Percentiles rank a stretch among this genome's conserved stretches.
Conservation (phyloP, 2,329 filamentous ascomycete species). For the Pseudogymnoascus sp. region DNA sequence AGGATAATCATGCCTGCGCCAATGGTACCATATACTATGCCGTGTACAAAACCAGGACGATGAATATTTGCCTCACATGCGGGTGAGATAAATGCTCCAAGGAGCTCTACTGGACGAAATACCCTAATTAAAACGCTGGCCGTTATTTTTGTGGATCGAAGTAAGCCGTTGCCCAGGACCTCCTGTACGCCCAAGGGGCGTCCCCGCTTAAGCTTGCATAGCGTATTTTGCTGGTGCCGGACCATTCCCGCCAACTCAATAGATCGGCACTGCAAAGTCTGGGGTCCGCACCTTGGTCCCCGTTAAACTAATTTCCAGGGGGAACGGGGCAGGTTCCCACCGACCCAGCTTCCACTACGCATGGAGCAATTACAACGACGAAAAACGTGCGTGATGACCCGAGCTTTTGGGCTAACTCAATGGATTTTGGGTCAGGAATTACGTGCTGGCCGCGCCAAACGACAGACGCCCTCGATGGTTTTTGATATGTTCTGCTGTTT, state of each 20-base stretch:
- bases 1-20: background rate
- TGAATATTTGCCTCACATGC: background rate
- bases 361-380: background rate
- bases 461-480: background rate
- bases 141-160: background rate
- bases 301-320: background rate
- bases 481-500: background rate
- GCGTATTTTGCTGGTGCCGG: background rate
- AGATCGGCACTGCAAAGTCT: background rate
- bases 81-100: background rate
- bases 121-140: background rate
- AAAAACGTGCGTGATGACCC: background rate
- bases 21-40: background rate
- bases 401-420: background rate
- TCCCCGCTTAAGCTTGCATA: background rate
- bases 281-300: background rate
- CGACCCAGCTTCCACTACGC: background rate
- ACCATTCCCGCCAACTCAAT: background rate
- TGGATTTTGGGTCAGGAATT: background rate
- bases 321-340: background rate
- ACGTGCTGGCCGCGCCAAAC: background rate
- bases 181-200: background rate
- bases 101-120: background rate
- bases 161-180: background rate
- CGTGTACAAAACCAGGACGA: background rate